Base-by-base conservation (phyloP, 31 red algal species). In the Odonthalia washingtoniensis region DNA sequence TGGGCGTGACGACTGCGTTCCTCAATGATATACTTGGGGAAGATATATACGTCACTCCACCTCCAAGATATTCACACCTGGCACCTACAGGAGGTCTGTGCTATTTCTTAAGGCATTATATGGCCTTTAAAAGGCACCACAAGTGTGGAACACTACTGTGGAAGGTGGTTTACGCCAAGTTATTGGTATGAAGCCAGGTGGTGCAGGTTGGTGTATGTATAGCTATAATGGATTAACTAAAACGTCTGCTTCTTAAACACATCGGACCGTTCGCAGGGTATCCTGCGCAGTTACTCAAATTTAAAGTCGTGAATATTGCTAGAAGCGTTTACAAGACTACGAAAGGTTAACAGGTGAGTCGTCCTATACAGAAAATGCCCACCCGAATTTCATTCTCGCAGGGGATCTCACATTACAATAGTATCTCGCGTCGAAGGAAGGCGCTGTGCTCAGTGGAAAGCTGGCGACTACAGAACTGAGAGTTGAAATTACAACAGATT, bases 401-500 rank as follows among this genome's bases (percentile, higher is more conserved):
- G 97, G 97, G 3, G 97, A 99, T 78, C 96, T 90, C 68, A 99
- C 94, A 43, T 42, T 79, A 76, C 97, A 99, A 74, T 91, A 92
- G 92, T 99, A 99, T 72, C 84, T 99, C 5, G 97, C 97, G 26
- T 91, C 86, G 3, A 99, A 96, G 97, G 97, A 99, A 45, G 97
- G 97, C 21, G 97, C 97, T 4, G 91, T 96, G 4, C 77, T 99
- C 16, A 94, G 91, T 81, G 97, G 97, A 0, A 96, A 99, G 74
- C 69, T 99, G 28, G 97, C 97, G 0, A 94, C 97, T 1, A 84
- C 49, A 57, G 49, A 57, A 57, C 9, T 57, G 9, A 57, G 49
- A 9, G 49, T 14, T 14, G 49, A 9, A 57, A 21, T 57, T 37
- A 26, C 53, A 80, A 65, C 49, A 80, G 31, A 42, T 61, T n/a